These are phyloP conservation scores for Yamadazyma buinensis DNA, from an alignment of 1,139 yeast genomes.

Conservation along the genomic window DNA sequence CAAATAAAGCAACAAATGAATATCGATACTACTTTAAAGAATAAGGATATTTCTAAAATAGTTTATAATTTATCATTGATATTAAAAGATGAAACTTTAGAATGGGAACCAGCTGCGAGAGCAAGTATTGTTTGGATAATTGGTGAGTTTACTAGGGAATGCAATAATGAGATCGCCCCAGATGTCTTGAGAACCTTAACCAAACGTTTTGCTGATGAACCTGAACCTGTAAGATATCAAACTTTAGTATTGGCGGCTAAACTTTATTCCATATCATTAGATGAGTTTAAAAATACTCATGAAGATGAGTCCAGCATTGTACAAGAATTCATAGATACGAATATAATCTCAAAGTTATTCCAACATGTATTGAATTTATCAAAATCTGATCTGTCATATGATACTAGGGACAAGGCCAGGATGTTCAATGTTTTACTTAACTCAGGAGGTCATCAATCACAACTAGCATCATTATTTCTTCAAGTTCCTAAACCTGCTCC, in stretches of 20 bases:
- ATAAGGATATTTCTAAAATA: conserved; percentile 31
- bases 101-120: conserved; percentile 52
- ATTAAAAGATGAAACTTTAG: conserved; percentile 21
- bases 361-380: conserved; percentile 61
- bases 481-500: conserved; percentile 83
- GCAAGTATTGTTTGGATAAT: conserved; percentile 89
- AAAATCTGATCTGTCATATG: conserved; percentile 72
- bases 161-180: conserved; percentile 54
- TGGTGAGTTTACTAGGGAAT: conserved; percentile 66
- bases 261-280: conserved; percentile 51
- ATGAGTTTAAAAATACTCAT: conserved; percentile 11
- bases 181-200: conserved; percentile 67
- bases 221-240: conserved; percentile 63
- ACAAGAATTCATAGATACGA: conserved; percentile 22
- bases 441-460: conserved; percentile 31
- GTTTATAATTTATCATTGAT: conserved; percentile 35
- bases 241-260: conserved; percentile 74
- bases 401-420: conserved; percentile 83
- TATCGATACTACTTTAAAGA: conserved; percentile 13
- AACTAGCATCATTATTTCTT: conserved; percentile 69
- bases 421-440: conserved; percentile 54
- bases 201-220: conserved; percentile 54
- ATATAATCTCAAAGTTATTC: conserved; percentile 51
- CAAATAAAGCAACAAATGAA: conserved; percentile 43
- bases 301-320: conserved; percentile 22